phyloP scores from a whole-genome alignment of 208 protist species.

The Leptomonas pyrrhocoris region DNA sequence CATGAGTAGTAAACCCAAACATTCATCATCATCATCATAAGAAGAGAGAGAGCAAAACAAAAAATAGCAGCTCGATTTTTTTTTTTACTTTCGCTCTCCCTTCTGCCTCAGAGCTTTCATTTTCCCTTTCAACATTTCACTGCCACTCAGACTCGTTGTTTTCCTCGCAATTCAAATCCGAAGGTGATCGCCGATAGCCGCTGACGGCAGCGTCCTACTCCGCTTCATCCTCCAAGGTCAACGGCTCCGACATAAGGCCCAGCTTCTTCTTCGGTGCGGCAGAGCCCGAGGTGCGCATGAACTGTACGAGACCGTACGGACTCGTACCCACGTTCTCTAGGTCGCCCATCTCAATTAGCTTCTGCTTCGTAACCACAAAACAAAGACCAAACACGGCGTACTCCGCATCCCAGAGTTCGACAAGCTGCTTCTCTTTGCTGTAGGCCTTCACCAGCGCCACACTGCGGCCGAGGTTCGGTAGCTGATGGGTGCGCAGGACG shows the following conservation, averaged over 20 bases:
- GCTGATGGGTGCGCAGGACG: constrained; percentile 57
- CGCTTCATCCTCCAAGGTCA: constrained; percentile 51
- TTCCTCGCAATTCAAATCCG: background rate
- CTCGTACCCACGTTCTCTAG: constrained; percentile 78
- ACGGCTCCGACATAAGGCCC: constrained; percentile 52
- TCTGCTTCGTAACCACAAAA: constrained; percentile 54
- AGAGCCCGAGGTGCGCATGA: constrained; percentile 37
- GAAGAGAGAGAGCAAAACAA: background rate
- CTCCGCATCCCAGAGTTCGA: constrained; percentile 86
- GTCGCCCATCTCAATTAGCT: constrained; percentile 81
- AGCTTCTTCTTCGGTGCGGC: constrained; percentile 33
- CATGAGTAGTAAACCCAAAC: background rate
- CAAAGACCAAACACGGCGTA: constrained; percentile 81
- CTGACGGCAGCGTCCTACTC: constrained; percentile 31
- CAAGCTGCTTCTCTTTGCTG: constrained; percentile 61
- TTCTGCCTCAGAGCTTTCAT: background rate
- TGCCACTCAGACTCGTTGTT: background rate
- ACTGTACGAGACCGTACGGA: constrained; percentile 76
- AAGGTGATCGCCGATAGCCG: constrained; percentile 13
- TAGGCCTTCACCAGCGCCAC: constrained; percentile 78
- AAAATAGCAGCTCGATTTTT: background rate
- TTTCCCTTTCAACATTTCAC: background rate
- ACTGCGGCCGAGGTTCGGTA: constrained; percentile 68
- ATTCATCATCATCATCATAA: background rate
- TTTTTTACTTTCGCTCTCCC: too few relatives aligned